phyloP scores from a whole-genome alignment of 192 early-diverging fungal genomes.

The Backusella liffmaniae region DNA sequence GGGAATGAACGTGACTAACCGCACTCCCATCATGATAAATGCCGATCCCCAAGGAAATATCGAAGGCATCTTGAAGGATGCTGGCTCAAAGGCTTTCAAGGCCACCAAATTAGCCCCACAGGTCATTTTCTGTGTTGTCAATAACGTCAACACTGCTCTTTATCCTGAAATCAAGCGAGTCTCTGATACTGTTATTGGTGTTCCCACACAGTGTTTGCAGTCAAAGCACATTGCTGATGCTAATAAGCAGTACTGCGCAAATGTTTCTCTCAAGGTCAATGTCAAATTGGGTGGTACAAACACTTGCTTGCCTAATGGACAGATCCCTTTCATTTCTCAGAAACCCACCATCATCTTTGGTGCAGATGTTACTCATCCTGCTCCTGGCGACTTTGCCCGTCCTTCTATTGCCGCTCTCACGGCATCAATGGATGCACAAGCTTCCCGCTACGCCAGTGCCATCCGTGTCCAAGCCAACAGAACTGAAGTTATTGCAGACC shows the following conservation, averaged over 20 bases:
- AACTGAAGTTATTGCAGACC: slow-evolving; percentile 69
- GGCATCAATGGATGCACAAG: slow-evolving; percentile 65
- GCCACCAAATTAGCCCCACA: slow-evolving; percentile 67
- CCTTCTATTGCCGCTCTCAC: slow-evolving; percentile 81
- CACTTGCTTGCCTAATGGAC: slow-evolving; percentile 53
- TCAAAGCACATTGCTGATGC: slow-evolving; percentile 71
- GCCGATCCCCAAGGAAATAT: slow-evolving; percentile 62
- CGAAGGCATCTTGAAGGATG: slow-evolving; percentile 61
- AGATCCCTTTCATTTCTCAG: slow-evolving; percentile 71
- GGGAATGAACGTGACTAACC: slow-evolving; percentile 58
- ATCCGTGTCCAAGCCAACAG: slow-evolving; percentile 67
- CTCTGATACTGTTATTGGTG: slow-evolving; percentile 84
- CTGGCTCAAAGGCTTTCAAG: slow-evolving; percentile 65
- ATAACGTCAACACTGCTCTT: slow-evolving; percentile 72
- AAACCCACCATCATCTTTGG: slow-evolving; percentile 84
- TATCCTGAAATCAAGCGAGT: slow-evolving; percentile 90
- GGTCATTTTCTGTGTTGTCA: slow-evolving; percentile 82
- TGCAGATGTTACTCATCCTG: slow-evolving; percentile 87
- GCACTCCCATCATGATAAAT: slow-evolving; percentile 43
- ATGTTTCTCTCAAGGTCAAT: slow-evolving; percentile 93
- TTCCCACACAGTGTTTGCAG: slow-evolving; percentile 92
- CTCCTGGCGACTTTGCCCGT: slow-evolving; percentile 60
- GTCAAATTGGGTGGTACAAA: slow-evolving; percentile 92
- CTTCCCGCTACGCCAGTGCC: slow-evolving; percentile 59
- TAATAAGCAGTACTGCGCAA: slow-evolving; percentile 92